Percentiles rank a stretch among this genome's conserved stretches.
phyloP scores from a whole-genome alignment of 2,329 filamentous ascomycete genomes.

The Cyclaneusma minus region DNA sequence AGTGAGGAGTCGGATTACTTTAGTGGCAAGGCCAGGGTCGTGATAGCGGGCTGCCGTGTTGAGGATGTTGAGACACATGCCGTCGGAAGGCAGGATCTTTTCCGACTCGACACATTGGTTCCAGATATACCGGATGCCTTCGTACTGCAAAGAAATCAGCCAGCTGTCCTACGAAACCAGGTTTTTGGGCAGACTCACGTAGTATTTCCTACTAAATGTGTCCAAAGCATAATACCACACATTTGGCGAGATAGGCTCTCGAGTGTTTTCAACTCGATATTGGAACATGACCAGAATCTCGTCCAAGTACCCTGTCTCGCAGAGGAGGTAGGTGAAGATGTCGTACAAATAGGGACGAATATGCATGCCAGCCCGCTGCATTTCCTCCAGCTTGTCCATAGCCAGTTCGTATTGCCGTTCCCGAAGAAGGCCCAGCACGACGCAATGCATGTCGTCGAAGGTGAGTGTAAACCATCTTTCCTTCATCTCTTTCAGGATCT shows the following conservation, averaged over 20 bases:
- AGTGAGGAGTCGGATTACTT: slow-evolving; percentile 51
- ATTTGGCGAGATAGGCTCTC: slow-evolving; percentile 29
- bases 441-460: slow-evolving; percentile 45
- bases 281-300: slow-evolving; percentile 58
- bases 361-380: slow-evolving; percentile 38
- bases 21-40: slow-evolving; percentile 52
- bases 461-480: slow-evolving; percentile 53
- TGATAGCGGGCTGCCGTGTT: slow-evolving; percentile 53
- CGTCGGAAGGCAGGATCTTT: slow-evolving; percentile 47
- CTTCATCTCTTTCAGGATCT: slow-evolving; percentile 60
- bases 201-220: slow-evolving; percentile 46
- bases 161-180: slow-evolving; percentile 1
- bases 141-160: slow-evolving; percentile 27
- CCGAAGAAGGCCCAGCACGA: slow-evolving; percentile 60
- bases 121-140: slow-evolving; percentile 59
- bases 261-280: slow-evolving; percentile 30
- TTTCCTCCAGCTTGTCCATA: slow-evolving; percentile 49
- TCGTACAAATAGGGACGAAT: slow-evolving; percentile 65
- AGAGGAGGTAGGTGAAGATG: slow-evolving; percentile 59
- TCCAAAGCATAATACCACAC: slow-evolving; percentile 65
- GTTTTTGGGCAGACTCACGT: slow-evolving; percentile 29
- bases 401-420: slow-evolving; percentile 76
- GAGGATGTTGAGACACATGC: slow-evolving; percentile 52
- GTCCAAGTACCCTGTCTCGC: slow-evolving; percentile 57
- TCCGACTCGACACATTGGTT: slow-evolving; percentile 40